These are phyloP conservation scores for Plasmodium vinckei DNA, from an alignment of 169 alveolate species.

Conservation along the genomic window DNA sequence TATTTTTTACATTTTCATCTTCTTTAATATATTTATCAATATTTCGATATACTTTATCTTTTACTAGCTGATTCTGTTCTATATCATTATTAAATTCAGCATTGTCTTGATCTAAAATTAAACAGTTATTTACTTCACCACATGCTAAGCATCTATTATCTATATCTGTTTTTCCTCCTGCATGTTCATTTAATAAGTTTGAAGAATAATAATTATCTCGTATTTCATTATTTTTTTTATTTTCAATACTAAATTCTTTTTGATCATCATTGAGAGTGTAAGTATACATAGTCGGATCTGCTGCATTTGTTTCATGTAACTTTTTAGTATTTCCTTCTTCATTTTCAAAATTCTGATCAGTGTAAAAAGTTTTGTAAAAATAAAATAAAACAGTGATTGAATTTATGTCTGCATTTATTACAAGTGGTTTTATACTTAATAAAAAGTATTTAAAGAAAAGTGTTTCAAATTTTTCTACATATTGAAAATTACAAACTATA, in stretches of 20 bases:
- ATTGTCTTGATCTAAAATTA: background rate
- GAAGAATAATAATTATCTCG: slow-evolving; percentile 13
- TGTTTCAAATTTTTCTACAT: slow-evolving; percentile 49
- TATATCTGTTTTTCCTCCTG: background rate
- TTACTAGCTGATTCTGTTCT: background rate
- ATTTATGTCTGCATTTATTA: slow-evolving; percentile 57
- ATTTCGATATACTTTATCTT: background rate
- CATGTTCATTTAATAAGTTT: background rate
- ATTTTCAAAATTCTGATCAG: slow-evolving; percentile 9
- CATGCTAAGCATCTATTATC: background rate
- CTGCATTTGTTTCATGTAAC: background rate
- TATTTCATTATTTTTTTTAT: background rate
- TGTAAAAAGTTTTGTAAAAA: slow-evolving; percentile 53
- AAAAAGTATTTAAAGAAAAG: slow-evolving; percentile 45
- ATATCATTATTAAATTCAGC: background rate
- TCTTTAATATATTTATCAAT: background rate
- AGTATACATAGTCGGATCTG: background rate
- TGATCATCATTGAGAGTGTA: background rate
- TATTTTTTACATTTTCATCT: background rate
- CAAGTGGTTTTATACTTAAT: slow-evolving; percentile 52
- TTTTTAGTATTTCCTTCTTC: slow-evolving; percentile 7
- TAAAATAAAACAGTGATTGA: slow-evolving; percentile 48
- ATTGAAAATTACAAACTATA: slow-evolving; percentile 50
- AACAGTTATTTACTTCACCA: background rate
- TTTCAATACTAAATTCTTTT: background rate